phyloP scores from a whole-genome alignment of 805 yeast genomes.

The baker's yeast (Saccharomyces cerevisiae) region DNA sequence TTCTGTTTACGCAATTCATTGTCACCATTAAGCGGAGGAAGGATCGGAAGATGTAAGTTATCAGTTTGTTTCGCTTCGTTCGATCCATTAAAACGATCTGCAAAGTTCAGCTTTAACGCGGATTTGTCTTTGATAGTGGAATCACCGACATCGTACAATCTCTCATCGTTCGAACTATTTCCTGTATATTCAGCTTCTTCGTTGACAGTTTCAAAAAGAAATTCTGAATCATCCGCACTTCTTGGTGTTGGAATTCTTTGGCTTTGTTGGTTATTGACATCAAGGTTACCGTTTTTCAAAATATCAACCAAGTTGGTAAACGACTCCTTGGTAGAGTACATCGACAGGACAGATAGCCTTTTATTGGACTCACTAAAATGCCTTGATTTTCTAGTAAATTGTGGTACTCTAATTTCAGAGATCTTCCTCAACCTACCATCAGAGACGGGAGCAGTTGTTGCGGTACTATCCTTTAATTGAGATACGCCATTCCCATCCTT shows the following conservation, averaged over 20 bases:
- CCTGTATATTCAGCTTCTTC: slow-evolving; percentile 15
- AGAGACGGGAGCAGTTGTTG: neutral
- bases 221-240: slow-evolving; percentile 22
- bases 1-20: slow-evolving; percentile 5
- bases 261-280: slow-evolving; percentile 4
- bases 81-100: slow-evolving; percentile 30
- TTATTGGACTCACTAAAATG: slow-evolving; percentile 54
- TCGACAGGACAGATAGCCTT: slow-evolving; percentile 62
- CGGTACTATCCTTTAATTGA: slow-evolving; percentile 11
- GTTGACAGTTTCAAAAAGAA: slow-evolving; percentile 21
- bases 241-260: slow-evolving; percentile 13
- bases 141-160: slow-evolving; percentile 18
- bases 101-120: slow-evolving; percentile 32
- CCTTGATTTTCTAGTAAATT: slow-evolving; percentile 60
- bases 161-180: slow-evolving; percentile 19
- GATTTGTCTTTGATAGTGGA: slow-evolving; percentile 6
- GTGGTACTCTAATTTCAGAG: slow-evolving; percentile 60
- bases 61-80: slow-evolving; percentile 3
- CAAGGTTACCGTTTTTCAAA: slow-evolving; percentile 23
- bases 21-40: slow-evolving; percentile 25
- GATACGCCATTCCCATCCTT: slow-evolving; percentile 22
- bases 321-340: slow-evolving; percentile 61
- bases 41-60: slow-evolving; percentile 18
- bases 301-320: slow-evolving; percentile 48
- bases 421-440: slow-evolving; percentile 40